Conservation (phyloP, 2,329 filamentous ascomycete species). For the Fusarium heterosporum region DNA sequence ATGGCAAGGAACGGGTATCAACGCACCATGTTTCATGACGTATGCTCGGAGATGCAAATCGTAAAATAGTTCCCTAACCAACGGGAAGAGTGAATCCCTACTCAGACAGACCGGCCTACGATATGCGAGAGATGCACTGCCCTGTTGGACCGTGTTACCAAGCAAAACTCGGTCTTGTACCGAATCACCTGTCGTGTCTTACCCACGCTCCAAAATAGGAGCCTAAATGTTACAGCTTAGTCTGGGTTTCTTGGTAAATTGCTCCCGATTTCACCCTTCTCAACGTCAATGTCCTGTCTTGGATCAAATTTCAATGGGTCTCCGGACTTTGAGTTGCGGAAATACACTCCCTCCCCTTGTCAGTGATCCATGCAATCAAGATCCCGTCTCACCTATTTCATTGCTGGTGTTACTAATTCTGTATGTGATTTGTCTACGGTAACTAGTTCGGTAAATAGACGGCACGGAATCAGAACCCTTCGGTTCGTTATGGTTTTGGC, state of each 20-base stretch:
- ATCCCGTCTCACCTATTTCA: slow-evolving; percentile 21
- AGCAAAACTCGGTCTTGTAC: not conserved
- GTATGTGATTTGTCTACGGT: slow-evolving; percentile 48
- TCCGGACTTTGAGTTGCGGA: slow-evolving; percentile 39
- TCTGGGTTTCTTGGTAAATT: not conserved
- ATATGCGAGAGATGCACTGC: slow-evolving; percentile 38
- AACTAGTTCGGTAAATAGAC: slow-evolving; percentile 69
- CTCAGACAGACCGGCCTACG: slow-evolving; percentile 33
- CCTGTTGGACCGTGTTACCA: not conserved
- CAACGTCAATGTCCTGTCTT: not conserved
- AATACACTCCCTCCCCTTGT: slow-evolving; percentile 20
- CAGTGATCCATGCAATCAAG: slow-evolving; percentile 28
- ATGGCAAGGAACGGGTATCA: slow-evolving; percentile 28
- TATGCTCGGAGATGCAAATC: slow-evolving; percentile 31
- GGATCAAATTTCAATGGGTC: too few species aligned
- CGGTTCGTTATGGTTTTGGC: slow-evolving; percentile 69
- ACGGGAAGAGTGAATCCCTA: slow-evolving; percentile 18
- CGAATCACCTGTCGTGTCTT: slow-evolving; percentile 18
- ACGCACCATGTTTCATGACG: slow-evolving; percentile 6
- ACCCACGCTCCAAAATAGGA: slow-evolving; percentile 14
- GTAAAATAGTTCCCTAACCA: not conserved
- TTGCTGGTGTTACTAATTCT: slow-evolving; percentile 14
- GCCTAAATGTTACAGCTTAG: not conserved
- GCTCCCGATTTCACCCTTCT: not conserved
- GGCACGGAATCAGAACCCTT: slow-evolving; percentile 72